Evolutionary conservation across 2,329 filamentous ascomycete genomes (phyloP).

Genomic region (Ceratocystis diversiconidia): DNA sequence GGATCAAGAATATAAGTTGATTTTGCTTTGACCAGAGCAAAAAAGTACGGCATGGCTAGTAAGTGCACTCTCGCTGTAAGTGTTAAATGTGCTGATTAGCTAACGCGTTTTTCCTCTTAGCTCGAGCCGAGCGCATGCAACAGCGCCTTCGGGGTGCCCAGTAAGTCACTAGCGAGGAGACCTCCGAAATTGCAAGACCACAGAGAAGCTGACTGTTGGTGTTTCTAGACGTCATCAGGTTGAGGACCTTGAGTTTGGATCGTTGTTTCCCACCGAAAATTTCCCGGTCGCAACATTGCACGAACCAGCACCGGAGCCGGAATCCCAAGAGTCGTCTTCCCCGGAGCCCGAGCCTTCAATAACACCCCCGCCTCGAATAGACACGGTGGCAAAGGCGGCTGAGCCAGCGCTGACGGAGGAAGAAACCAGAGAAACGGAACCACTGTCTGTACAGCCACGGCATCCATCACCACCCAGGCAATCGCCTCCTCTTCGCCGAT

Average conservation of each 20-base stretch:
- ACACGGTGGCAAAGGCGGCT: not conserved
- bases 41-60: slow-evolving; percentile 14
- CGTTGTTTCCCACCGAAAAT: slow-evolving; percentile 13
- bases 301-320: not conserved
- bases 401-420: not conserved
- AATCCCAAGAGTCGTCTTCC: slow-evolving; percentile 7
- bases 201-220: slow-evolving; percentile 15
- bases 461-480: not conserved
- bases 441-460: not conserved
- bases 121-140: slow-evolving; percentile 47
- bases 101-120: slow-evolving; percentile 22
- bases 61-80: not conserved
- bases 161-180: slow-evolving; percentile 28
- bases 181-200: not conserved
- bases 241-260: slow-evolving; percentile 42
- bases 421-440: not conserved
- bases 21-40: not conserved
- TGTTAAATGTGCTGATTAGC: not conserved
- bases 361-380: not conserved
- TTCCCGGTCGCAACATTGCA: slow-evolving; percentile 6
- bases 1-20: not conserved
- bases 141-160: slow-evolving; percentile 51
- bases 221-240: slow-evolving; percentile 38
- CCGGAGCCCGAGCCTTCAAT: not conserved
- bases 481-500: not conserved